Conservation (phyloP, 2,329 filamentous ascomycete species). For the Neophaeococcomyces mojaviensis region DNA sequence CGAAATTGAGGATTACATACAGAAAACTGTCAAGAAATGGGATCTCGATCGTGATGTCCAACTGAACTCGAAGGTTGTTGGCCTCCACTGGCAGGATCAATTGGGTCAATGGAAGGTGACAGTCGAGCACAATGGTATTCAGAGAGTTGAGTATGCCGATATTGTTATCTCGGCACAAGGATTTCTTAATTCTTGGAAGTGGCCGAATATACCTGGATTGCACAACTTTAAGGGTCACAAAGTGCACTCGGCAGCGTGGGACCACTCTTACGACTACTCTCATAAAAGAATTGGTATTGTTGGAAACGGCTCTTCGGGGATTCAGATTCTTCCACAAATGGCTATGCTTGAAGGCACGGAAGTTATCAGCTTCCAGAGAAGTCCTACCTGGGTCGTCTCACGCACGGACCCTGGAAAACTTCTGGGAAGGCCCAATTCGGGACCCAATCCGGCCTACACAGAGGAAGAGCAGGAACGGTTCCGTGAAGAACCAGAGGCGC, state of each 20-base stretch:
- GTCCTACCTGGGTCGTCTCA: slow-evolving; percentile 27
- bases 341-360: slow-evolving; percentile 15
- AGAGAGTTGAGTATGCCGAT: slow-evolving; percentile 27
- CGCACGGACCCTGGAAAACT: slow-evolving; percentile 19
- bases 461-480: slow-evolving; percentile 28
- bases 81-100: slow-evolving; percentile 33
- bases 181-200: slow-evolving; percentile 23
- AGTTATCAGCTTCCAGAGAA: slow-evolving; percentile 28
- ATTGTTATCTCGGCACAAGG: slow-evolving; percentile 31
- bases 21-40: slow-evolving; percentile 33
- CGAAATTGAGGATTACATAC: slow-evolving; percentile 39
- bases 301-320: slow-evolving; percentile 29
- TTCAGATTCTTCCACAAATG: slow-evolving; percentile 32
- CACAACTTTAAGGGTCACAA: slow-evolving; percentile 24
- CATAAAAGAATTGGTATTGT: slow-evolving; percentile 26
- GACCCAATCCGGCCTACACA: slow-evolving; percentile 21
- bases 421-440: slow-evolving; percentile 15
- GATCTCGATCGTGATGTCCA: slow-evolving; percentile 33
- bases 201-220: slow-evolving; percentile 27
- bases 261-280: slow-evolving; percentile 21
- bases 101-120: slow-evolving; percentile 31
- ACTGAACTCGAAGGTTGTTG: slow-evolving; percentile 30
- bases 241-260: slow-evolving; percentile 26
- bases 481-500: slow-evolving; percentile 25
- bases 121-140: slow-evolving; percentile 24